A percentile compares a stretch with the other conserved stretches of the same genome.
phyloP scores from a whole-genome alignment of 176 grass and related monocot species.

The sorghum (Sorghum bicolor) region Sorghum_bicolor_NCBIv3 NC_012870.2:71702501-71703000 shows the following conservation, averaged over 20 bases:
- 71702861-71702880: constrained; percentile 42
- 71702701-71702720: constrained; percentile 94
- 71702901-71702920: no score
- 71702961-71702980: constrained; percentile 69
- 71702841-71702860: constrained; percentile 99
- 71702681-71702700: constrained; percentile 91
- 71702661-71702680: constrained; percentile 38
- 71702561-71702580: neutral
- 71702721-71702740: constrained; percentile 99
- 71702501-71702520: constrained; percentile 81
- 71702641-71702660: no score
- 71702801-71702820: constrained; percentile 98
- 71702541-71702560: neutral
- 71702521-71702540: neutral
- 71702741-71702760: constrained; percentile 97
- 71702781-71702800: constrained; percentile 99
- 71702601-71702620: neutral
- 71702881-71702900: neutral
- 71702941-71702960: neutral
- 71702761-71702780: constrained; percentile 99
- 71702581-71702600: neutral
- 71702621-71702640: neutral
- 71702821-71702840: constrained; percentile 97
- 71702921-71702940: no score
- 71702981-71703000: constrained; percentile 98